Conservation (phyloP, 2,329 filamentous ascomycete genomes). For the Fusarium sp. region DNA sequence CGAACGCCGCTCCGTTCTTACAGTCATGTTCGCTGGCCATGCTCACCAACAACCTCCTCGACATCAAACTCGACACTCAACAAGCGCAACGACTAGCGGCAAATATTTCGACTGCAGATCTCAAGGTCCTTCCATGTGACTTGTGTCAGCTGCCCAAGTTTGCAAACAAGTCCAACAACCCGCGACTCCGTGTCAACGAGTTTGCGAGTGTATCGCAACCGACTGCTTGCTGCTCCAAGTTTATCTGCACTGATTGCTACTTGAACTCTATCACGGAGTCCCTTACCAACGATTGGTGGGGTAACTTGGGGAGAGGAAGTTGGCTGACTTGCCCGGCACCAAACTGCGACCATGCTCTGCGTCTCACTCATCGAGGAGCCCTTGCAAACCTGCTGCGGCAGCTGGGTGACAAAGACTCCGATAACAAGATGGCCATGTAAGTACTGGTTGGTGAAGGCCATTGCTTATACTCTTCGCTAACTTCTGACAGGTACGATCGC, state of each 20-base stretch:
- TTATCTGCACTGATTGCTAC: conserved; percentile 1
- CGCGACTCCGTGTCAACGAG: background rate
- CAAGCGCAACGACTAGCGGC: background rate
- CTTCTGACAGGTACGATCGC: background rate
- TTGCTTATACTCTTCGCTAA: background rate
- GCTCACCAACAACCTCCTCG: conserved; percentile 8
- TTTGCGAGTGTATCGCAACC: background rate
- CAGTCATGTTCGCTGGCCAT: background rate
- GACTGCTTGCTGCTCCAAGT: conserved; percentile 5
- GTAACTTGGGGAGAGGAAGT: background rate
- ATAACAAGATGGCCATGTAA: conserved; percentile 5
- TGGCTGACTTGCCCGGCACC: conserved; percentile 3
- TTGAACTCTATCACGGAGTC: background rate
- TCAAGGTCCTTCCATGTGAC: background rate
- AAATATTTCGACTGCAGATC: background rate
- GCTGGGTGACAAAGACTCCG: background rate
- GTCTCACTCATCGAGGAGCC: background rate
- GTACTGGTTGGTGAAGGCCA: fast-evolving
- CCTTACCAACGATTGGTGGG: background rate
- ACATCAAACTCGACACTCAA: background rate
- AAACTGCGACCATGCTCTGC: background rate
- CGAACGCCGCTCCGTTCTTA: background rate
- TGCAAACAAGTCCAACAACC: background rate
- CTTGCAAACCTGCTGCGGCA: conserved; percentile 2
- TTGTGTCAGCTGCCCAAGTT: conserved; percentile 3